Evolutionary conservation across 2,329 filamentous ascomycete genomes (phyloP).

Genomic region (Diaporthe humulicola): DNA sequence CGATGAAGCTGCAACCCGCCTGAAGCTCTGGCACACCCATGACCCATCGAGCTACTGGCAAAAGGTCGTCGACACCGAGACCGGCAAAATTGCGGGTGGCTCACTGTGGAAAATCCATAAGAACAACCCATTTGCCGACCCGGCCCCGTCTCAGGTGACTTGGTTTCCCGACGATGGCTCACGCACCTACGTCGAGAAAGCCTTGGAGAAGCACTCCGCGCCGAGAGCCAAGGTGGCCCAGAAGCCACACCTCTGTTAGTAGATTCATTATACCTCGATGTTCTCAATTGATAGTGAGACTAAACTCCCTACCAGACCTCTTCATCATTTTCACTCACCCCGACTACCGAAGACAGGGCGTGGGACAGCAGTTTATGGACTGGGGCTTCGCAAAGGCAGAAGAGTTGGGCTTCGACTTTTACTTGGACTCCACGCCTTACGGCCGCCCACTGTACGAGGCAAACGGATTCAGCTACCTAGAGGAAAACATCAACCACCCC

Average conservation of each 20-base stretch:
- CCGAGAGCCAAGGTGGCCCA: conserved; percentile 15
- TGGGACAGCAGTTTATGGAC: conserved; percentile 44
- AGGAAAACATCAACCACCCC: conserved; percentile 44
- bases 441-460: conserved; percentile 43
- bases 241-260: conserved; percentile 27
- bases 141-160: conserved; percentile 40
- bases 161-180: conserved; percentile 51
- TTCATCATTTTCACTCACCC: conserved; percentile 46
- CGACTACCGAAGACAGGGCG: conserved; percentile 43
- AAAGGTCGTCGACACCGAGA: conserved; percentile 48
- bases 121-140: conserved; percentile 46
- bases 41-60: conserved; percentile 48
- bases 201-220: conserved; percentile 30
- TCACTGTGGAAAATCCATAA: conserved; percentile 48
- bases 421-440: conserved; percentile 43
- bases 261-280: neutral
- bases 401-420: conserved; percentile 43
- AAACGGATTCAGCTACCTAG: conserved; percentile 42
- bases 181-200: conserved; percentile 43
- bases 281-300: neutral
- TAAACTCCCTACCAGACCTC: conserved; percentile 38
- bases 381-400: conserved; percentile 46
- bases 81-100: conserved; percentile 46
- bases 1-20: conserved; percentile 41
- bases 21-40: conserved; percentile 44